Conservation (phyloP, 1,139 yeast genomes). For the Zygoascus sp. region DNA sequence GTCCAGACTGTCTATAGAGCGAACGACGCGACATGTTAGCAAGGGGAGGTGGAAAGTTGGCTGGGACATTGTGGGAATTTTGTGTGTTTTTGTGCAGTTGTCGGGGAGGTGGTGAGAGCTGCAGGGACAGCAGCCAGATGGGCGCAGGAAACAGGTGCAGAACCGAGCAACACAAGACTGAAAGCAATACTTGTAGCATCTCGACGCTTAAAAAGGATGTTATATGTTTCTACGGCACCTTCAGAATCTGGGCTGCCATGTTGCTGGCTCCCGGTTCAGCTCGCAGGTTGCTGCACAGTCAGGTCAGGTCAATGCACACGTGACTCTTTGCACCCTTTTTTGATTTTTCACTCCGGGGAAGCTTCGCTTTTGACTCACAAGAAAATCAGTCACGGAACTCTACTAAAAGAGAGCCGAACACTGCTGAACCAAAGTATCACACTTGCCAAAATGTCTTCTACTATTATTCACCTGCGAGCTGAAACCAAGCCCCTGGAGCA, state of each 20-base stretch:
- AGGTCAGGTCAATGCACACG: too few relatives aligned
- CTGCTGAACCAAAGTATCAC: neutral
- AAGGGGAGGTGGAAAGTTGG: neutral
- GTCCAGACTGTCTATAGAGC: conserved; percentile 29
- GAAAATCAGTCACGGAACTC: neutral
- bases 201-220: too few relatives aligned
- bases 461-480: conserved; percentile 73
- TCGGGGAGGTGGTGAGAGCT: neutral
- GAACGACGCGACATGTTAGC: conserved; percentile 28
- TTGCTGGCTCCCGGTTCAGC: too few relatives aligned
- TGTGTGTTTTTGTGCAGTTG: neutral
- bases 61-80: neutral
- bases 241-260: too few relatives aligned
- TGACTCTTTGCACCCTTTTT: neutral
- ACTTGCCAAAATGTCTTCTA: conserved; percentile 22
- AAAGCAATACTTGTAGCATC: too few relatives aligned
- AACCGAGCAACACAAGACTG: too few relatives aligned
- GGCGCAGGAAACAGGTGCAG: too few relatives aligned
- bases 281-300: too few relatives aligned
- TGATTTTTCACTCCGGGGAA: neutral
- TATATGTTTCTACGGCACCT: too few relatives aligned
- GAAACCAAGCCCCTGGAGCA: conserved; percentile 97
- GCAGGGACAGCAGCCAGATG: too few relatives aligned
- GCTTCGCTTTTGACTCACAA: neutral
- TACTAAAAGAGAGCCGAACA: neutral